These are phyloP conservation scores for Aspergillus phoenicis DNA, from an alignment of 2,329 filamentous ascomycete species.

Conservation along the genomic window DNA sequence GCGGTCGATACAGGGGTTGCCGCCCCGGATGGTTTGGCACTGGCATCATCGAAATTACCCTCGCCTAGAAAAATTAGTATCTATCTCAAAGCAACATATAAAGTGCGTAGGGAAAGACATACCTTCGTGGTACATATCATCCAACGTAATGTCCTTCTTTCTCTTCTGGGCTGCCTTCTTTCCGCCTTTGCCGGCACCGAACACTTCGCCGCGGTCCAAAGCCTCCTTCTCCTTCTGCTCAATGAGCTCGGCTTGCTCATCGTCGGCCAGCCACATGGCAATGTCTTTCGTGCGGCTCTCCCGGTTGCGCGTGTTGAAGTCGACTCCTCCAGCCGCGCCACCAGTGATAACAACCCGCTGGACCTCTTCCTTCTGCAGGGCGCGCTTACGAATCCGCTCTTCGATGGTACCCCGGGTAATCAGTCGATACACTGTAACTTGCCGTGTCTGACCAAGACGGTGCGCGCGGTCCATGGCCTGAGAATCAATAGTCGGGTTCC, in stretches of 20 bases:
- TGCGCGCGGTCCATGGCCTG: conserved; percentile 99
- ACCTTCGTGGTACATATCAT: conserved; percentile 99
- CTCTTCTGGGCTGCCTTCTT: conserved; percentile 63
- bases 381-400: conserved; percentile 95
- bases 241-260: conserved; percentile 92
- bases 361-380: conserved; percentile 97
- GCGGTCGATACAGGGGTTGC: conserved; percentile 72
- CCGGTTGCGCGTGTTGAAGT: conserved; percentile 89
- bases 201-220: conserved; percentile 67
- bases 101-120: conserved; percentile 46
- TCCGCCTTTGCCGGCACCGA: conserved; percentile 61
- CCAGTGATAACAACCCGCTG: conserved; percentile 95
- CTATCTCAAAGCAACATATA: neutral
- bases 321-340: conserved; percentile 77
- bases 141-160: conserved; percentile 66
- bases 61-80: conserved; percentile 66
- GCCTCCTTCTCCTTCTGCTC: conserved; percentile 90
- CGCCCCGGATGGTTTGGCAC: conserved; percentile 79
- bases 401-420: conserved; percentile 97
- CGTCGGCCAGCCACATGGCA: conserved; percentile 97
- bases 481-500: conserved; percentile 98
- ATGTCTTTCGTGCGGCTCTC: conserved; percentile 98
- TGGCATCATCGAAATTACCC: conserved; percentile 88
- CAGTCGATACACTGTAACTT: conserved; percentile 96
- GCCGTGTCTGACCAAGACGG: conserved; percentile 90